A percentile compares a stretch with the other conserved stretches of the same genome.
phyloP scores from a whole-genome alignment of 1,139 yeast species.

The Hyphopichia fennica region DNA sequence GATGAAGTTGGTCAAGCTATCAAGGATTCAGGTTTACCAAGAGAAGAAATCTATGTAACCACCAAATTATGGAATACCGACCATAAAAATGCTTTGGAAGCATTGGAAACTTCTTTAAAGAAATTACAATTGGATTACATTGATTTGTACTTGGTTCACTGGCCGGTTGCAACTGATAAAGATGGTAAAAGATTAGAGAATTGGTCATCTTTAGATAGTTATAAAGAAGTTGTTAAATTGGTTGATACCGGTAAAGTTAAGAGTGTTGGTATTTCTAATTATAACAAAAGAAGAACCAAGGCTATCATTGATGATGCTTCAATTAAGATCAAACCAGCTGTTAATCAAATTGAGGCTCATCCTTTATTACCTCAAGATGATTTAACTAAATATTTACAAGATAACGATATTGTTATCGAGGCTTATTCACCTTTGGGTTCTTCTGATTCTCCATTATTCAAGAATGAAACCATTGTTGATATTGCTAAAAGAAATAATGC shows the following conservation, averaged over 20 bases:
- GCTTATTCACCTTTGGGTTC: conserved; percentile 67
- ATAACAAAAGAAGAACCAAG: conserved; percentile 50
- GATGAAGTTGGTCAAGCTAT: conserved; percentile 61
- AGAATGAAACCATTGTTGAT: conserved; percentile 37
- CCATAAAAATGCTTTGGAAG: conserved; percentile 56
- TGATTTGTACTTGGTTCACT: conserved; percentile 77
- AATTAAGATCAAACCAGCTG: conserved; percentile 42
- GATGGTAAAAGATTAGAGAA: conserved; percentile 31
- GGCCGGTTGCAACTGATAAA: conserved; percentile 63
- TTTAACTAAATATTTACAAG: conserved; percentile 41
- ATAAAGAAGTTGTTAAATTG: conserved; percentile 62
- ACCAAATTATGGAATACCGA: conserved; percentile 73
- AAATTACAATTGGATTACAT: conserved; percentile 72
- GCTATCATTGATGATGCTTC: conserved; percentile 52
- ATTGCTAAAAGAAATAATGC: conserved; percentile 47
- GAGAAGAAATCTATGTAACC: conserved; percentile 69
- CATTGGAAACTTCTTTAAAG: conserved; percentile 57
- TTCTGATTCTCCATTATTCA: conserved; percentile 51
- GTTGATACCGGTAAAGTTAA: conserved; percentile 53
- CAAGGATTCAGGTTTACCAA: conserved; percentile 59
- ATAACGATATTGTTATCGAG: conserved; percentile 46
- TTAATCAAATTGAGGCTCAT: conserved; percentile 60
- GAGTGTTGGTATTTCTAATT: conserved; percentile 82
- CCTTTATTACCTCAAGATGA: conserved; percentile 58
- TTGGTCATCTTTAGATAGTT: conserved; percentile 62